These are phyloP conservation scores for Boletus putidus DNA, from an alignment of 1,284 basidiomycete genomes.

Conservation along the genomic window DNA sequence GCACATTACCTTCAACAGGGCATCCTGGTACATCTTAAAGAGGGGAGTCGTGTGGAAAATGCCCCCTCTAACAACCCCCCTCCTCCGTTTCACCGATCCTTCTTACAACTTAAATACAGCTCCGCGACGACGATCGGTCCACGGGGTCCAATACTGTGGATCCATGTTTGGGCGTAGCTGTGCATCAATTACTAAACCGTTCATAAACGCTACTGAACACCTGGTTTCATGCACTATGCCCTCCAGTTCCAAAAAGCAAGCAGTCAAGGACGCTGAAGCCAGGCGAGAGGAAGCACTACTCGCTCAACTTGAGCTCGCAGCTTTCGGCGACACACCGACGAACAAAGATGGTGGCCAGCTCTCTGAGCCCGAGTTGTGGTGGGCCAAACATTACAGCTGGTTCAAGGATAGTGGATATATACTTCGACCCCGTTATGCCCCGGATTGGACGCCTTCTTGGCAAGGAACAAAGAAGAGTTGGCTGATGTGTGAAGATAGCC, in stretches of 20 bases:
- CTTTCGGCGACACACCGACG: neutral
- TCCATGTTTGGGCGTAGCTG: too few relatives aligned
- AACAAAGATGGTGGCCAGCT: slow-evolving; percentile 9
- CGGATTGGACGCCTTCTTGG: slow-evolving; percentile 43
- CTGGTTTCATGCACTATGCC: too few relatives aligned
- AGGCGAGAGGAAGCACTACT: neutral
- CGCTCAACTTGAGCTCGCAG: slow-evolving; percentile 2
- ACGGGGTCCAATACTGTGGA: slow-evolving; percentile 14
- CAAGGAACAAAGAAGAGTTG: slow-evolving; percentile 16
- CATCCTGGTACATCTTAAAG: neutral
- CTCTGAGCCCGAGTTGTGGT: slow-evolving; percentile 25
- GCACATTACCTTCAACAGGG: neutral
- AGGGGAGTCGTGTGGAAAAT: slow-evolving; percentile 1
- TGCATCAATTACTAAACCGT: too few relatives aligned
- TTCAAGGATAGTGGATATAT: slow-evolving; percentile 39
- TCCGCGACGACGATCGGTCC: slow-evolving; percentile 7
- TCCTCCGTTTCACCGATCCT: neutral
- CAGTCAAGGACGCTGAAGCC: neutral
- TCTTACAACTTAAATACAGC: neutral
- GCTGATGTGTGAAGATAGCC: slow-evolving; percentile 32
- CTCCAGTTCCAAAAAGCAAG: neutral
- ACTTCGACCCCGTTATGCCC: slow-evolving; percentile 39
- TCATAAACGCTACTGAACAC: too few relatives aligned
- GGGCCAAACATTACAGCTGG: slow-evolving; percentile 36
- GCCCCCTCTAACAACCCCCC: neutral